Percentiles rank a stretch among this genome's conserved stretches.
Evolutionary conservation across 129 eudicot species (phyloP).

Genomic region (Artemisia annua): DNA sequence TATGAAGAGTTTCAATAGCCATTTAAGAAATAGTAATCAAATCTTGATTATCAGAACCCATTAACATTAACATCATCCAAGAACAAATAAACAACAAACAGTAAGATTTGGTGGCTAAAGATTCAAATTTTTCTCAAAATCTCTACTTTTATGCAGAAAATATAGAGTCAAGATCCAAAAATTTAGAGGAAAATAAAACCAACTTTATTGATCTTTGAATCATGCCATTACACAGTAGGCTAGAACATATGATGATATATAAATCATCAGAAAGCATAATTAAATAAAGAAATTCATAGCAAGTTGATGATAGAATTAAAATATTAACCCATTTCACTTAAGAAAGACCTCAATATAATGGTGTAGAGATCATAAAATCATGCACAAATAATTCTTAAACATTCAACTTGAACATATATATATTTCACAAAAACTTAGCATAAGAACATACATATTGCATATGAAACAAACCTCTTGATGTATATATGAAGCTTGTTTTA

Average conservation of each 20-base stretch:
- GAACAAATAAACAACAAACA: conserved; percentile 19
- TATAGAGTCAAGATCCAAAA: conserved; percentile 3
- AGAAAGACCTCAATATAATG: conserved; percentile 7
- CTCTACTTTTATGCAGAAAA: neutral
- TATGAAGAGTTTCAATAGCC: conserved; percentile 17
- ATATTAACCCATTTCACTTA: conserved; percentile 13
- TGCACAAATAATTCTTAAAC: conserved; percentile 19
- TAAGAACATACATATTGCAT: conserved; percentile 3
- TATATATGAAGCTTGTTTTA: no score
- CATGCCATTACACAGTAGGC: conserved; percentile 32
- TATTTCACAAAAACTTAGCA: neutral
- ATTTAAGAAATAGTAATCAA: neutral
- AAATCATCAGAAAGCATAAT: conserved; percentile 8
- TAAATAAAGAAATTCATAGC: neutral
- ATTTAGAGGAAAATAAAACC: conserved; percentile 22
- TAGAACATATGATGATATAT: conserved; percentile 25
- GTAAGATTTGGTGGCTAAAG: conserved; percentile 23
- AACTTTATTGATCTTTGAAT: conserved; percentile 27
- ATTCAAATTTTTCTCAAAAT: conserved; percentile 2
- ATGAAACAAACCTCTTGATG: neutral
- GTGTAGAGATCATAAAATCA: conserved; percentile 34
- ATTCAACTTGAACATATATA: conserved; percentile 13
- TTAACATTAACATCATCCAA: conserved; percentile 13
- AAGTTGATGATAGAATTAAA: conserved; percentile 19
- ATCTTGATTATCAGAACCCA: conserved; percentile 23